Percentiles rank a stretch among this genome's conserved stretches.
Evolutionary conservation across 345 rosid species (phyloP).

Genomic region (Murraya koenigii): DNA sequence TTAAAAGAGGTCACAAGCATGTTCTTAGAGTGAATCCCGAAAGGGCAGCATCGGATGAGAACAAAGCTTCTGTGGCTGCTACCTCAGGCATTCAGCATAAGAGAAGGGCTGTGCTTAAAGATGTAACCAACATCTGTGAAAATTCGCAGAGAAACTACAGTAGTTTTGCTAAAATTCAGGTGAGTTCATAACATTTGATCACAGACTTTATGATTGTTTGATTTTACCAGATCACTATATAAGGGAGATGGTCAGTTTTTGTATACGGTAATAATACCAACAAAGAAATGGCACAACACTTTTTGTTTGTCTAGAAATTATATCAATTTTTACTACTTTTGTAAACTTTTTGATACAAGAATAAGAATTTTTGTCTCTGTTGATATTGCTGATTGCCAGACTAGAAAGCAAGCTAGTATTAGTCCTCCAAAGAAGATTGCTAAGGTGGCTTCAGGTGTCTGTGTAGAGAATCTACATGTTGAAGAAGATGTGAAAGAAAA

Average conservation of each 20-base stretch:
- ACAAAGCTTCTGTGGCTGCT: conserved; percentile 32
- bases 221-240: neutral
- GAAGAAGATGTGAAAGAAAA: conserved; percentile 52
- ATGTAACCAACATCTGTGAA: conserved; percentile 56
- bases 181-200: conserved; percentile 13
- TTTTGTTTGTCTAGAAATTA: neutral
- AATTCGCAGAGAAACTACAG: conserved; percentile 28
- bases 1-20: conserved; percentile 63
- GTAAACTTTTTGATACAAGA: neutral
- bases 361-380: conserved; percentile 2
- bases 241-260: conserved; percentile 5
- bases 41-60: conserved; percentile 51
- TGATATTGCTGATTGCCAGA: conserved; percentile 40
- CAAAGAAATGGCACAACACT: neutral
- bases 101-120: conserved; percentile 77
- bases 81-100: conserved; percentile 48
- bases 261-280: neutral
- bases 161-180: conserved; percentile 49
- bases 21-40: conserved; percentile 34
- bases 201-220: neutral
- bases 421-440: conserved; percentile 32
- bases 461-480: conserved; percentile 32
- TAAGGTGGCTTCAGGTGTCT: conserved; percentile 28
- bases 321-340: conserved; percentile 1
- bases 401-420: conserved; percentile 33